These are phyloP conservation scores for Fusarium sp. DNA, from an alignment of 2,329 filamentous ascomycete genomes.

Conservation along the genomic window DNA sequence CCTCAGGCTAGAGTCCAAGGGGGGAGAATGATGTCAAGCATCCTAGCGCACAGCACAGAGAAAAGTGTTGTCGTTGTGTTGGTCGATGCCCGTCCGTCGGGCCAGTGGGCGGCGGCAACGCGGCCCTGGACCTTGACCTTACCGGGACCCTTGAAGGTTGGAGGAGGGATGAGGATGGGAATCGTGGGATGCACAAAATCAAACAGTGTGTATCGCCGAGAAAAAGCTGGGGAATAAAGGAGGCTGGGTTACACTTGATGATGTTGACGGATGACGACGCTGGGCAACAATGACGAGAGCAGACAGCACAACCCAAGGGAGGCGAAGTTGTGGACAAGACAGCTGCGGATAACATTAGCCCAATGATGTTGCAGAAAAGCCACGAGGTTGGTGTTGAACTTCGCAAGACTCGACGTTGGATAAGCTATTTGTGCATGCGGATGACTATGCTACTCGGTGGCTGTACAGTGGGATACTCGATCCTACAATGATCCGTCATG, in stretches of 20 bases:
- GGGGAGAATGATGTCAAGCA: slow-evolving; percentile 29
- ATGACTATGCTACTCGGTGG: slow-evolving; percentile 10
- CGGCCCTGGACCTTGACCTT: slow-evolving; percentile 2
- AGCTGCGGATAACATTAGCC: not conserved
- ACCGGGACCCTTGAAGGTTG: not conserved
- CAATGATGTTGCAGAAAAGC: slow-evolving; percentile 2
- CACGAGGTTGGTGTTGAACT: slow-evolving; percentile 32
- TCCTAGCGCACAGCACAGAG: not conserved
- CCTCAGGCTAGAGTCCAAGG: slow-evolving; percentile 22
- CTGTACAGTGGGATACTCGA: not conserved
- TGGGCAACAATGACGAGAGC: slow-evolving; percentile 10
- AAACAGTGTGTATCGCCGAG: slow-evolving; percentile 12
- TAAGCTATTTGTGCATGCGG: not conserved
- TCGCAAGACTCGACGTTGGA: slow-evolving; percentile 14
- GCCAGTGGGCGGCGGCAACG: slow-evolving; percentile 7
- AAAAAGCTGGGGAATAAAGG: slow-evolving; percentile 10
- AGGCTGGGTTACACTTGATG: slow-evolving; percentile 27
- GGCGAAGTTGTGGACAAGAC: slow-evolving; percentile 1
- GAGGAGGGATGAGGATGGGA: not conserved
- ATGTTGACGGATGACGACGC: slow-evolving; percentile 39
- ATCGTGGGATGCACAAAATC: not conserved
- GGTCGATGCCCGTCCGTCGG: slow-evolving; percentile 2
- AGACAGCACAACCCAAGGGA: slow-evolving; percentile 1
- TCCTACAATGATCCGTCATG: not conserved
- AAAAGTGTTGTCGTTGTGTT: slow-evolving; percentile 1